These are phyloP conservation scores for Comarum palustre DNA, from an alignment of 306 rosid species.

Conservation along the genomic window DNA sequence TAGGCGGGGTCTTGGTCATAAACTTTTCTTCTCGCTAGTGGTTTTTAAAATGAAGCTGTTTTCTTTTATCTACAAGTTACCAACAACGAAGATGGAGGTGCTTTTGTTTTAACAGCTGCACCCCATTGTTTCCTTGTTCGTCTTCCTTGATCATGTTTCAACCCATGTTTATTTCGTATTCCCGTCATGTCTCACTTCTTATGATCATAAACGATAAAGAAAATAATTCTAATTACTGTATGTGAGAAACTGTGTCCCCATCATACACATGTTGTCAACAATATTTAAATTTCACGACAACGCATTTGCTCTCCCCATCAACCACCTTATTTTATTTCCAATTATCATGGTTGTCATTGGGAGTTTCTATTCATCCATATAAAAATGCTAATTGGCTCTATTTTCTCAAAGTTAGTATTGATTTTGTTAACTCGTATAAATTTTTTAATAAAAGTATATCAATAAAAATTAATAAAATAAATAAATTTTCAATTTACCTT, in stretches of 20 bases:
- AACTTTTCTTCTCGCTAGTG: neutral
- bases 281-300: neutral
- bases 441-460: no score
- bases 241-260: neutral
- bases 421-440: no score
- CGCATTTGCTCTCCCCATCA: neutral
- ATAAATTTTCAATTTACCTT: no score
- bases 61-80: neutral
- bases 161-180: neutral
- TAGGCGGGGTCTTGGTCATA: neutral
- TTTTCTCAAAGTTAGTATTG: no score
- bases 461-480: no score
- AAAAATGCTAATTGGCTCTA: no score
- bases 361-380: no score
- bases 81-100: neutral
- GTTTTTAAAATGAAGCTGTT: neutral
- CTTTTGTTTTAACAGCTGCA: slow-evolving; percentile 10
- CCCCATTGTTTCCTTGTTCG: neutral
- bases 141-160: neutral
- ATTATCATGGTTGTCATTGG: neutral
- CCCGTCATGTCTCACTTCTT: neutral
- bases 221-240: neutral
- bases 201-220: neutral
- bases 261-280: neutral
- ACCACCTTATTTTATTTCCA: neutral